Conservation (phyloP, 2,329 filamentous ascomycete genomes). For the Ophiostoma pallidulum region DNA sequence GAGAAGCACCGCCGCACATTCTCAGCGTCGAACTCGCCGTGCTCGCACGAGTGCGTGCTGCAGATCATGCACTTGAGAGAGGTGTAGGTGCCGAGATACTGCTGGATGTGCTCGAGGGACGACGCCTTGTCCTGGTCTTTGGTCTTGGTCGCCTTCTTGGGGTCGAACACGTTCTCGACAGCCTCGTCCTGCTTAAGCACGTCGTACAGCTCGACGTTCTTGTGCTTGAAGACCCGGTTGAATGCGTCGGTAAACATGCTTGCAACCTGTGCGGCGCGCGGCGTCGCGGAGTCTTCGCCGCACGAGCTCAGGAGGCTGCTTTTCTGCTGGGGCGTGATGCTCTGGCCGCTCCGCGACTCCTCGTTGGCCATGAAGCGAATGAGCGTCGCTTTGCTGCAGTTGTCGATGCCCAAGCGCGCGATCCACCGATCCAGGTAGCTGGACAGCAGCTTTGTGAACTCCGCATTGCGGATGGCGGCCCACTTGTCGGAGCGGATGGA, state of each 20-base stretch:
- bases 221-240: conserved; percentile 42
- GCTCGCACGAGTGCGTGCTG: conserved; percentile 51
- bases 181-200: conserved; percentile 45
- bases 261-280: conserved; percentile 33
- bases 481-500: conserved; percentile 43
- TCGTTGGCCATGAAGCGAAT: conserved; percentile 44
- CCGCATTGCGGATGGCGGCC: conserved; percentile 38
- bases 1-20: conserved; percentile 46
- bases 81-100: conserved; percentile 43
- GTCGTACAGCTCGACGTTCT: conserved; percentile 39
- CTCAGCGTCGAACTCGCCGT: conserved; percentile 47
- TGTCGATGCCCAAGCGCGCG: conserved; percentile 37
- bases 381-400: conserved; percentile 42
- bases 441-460: conserved; percentile 41
- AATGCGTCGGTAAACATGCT: conserved; percentile 48
- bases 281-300: conserved; percentile 27
- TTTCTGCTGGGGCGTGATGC: conserved; percentile 46
- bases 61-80: conserved; percentile 50
- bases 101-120: conserved; percentile 31
- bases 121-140: conserved; percentile 28
- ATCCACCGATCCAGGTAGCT: conserved; percentile 48
- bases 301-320: conserved; percentile 40
- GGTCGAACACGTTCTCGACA: conserved; percentile 44
- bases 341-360: conserved; percentile 34
- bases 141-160: conserved; percentile 41